A percentile compares a stretch with the other conserved stretches of the same genome.
Conservation (phyloP, 2,329 filamentous ascomycete genomes). For the Paecilomyces dactylethromorphus region DNA sequence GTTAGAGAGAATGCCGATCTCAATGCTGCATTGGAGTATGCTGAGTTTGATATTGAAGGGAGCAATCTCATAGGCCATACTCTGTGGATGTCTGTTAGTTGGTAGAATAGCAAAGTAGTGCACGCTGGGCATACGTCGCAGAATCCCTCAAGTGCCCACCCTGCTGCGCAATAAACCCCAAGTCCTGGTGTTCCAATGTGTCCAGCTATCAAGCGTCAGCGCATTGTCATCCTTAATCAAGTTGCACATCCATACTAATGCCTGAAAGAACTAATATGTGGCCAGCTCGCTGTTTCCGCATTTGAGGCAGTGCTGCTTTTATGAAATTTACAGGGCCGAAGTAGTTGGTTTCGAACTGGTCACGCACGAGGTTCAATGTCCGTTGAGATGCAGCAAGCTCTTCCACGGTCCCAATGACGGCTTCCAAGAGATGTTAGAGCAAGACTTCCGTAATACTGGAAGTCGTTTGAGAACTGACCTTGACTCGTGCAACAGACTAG, state of each 20-base stretch:
- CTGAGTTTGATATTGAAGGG: conserved; percentile 97
- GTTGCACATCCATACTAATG: conserved; percentile 50
- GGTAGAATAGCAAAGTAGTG: neutral
- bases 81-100: conserved; percentile 27
- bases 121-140: conserved; percentile 60
- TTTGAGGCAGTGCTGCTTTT: conserved; percentile 73
- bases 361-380: conserved; percentile 71
- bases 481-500: conserved; percentile 84
- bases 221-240: too few species aligned
- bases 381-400: conserved; percentile 69
- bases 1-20: conserved; percentile 82
- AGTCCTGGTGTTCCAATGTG: conserved; percentile 90
- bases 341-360: conserved; percentile 92
- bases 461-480: conserved; percentile 44
- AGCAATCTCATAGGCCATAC: conserved; percentile 89
- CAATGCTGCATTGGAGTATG: conserved; percentile 91
- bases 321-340: conserved; percentile 96
- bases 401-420: conserved; percentile 84
- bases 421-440: conserved; percentile 36
- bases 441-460: neutral
- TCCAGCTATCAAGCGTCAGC: conserved; percentile 48
- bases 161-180: conserved; percentile 83
- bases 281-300: conserved; percentile 73
- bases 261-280: conserved; percentile 88
- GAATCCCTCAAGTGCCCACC: conserved; percentile 92